A percentile compares a stretch with the other conserved stretches of the same genome.
phyloP scores from a whole-genome alignment of 805 yeast genomes.

The Myxozyma monticola region DNA sequence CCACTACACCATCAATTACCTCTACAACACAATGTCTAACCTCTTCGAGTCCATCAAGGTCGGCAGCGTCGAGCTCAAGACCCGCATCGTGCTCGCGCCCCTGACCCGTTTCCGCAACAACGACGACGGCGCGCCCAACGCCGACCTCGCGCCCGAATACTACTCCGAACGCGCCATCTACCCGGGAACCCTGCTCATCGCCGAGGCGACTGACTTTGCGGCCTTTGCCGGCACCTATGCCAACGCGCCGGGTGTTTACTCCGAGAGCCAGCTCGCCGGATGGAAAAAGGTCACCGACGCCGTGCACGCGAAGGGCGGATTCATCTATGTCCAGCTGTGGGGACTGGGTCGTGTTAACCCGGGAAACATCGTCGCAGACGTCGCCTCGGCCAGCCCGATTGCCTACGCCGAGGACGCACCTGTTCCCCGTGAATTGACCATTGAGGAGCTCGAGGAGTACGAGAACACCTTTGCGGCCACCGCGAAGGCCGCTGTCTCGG shows the following conservation, averaged over 20 bases:
- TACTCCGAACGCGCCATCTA: slow-evolving; percentile 54
- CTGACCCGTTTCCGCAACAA: slow-evolving; percentile 47
- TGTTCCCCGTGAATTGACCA: slow-evolving; percentile 23
- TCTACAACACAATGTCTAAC: slow-evolving; percentile 11
- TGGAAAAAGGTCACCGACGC: slow-evolving; percentile 57
- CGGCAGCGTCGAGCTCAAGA: slow-evolving; percentile 33
- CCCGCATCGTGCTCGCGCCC: slow-evolving; percentile 53
- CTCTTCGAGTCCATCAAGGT: slow-evolving; percentile 35
- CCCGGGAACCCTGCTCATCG: slow-evolving; percentile 58
- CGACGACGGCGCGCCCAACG: slow-evolving; percentile 25
- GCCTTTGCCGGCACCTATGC: slow-evolving; percentile 45
- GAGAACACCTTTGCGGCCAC: slow-evolving; percentile 52
- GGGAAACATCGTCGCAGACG: slow-evolving; percentile 36
- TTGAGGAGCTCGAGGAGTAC: slow-evolving; percentile 48
- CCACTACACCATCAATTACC: too few relatives aligned
- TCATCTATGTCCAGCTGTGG: slow-evolving; percentile 48
- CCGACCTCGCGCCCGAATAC: slow-evolving; percentile 50
- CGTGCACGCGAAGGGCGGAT: slow-evolving; percentile 49
- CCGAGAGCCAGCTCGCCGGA: slow-evolving; percentile 80
- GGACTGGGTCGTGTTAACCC: slow-evolving; percentile 46
- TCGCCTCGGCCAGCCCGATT: slow-evolving; percentile 41
- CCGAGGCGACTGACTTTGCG: slow-evolving; percentile 59
- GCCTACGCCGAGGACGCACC: neutral
- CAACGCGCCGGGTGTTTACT: slow-evolving; percentile 50
- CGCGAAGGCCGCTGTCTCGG: slow-evolving; percentile 52